Conservation (phyloP, 768 basidiomycete genomes). For the Boletus sp. region DNA sequence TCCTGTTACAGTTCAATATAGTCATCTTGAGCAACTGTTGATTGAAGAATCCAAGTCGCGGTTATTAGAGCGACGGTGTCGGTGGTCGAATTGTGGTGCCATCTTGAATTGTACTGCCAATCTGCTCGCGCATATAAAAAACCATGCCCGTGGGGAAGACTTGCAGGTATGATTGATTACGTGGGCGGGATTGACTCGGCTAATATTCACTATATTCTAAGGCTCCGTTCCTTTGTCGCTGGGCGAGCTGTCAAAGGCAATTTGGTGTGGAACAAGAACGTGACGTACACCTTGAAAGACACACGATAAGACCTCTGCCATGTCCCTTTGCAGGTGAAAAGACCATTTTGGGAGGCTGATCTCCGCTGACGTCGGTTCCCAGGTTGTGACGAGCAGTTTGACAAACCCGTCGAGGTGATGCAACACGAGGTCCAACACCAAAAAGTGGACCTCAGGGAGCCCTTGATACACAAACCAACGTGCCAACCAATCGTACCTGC, state of each 20-base stretch:
- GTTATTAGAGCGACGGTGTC: slow-evolving; percentile 48
- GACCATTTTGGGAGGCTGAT: neutral
- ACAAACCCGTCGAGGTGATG: slow-evolving; percentile 44
- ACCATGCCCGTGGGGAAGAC: slow-evolving; percentile 34
- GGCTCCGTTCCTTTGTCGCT: slow-evolving; percentile 48
- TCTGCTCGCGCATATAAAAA: slow-evolving; percentile 49
- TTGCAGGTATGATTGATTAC: slow-evolving; percentile 25
- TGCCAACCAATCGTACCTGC: slow-evolving; percentile 35
- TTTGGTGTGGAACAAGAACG: slow-evolving; percentile 38
- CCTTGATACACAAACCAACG: slow-evolving; percentile 26
- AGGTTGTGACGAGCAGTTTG: slow-evolving; percentile 57
- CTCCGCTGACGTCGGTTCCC: slow-evolving; percentile 11
- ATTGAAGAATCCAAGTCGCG: slow-evolving; percentile 49
- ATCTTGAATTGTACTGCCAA: slow-evolving; percentile 52
- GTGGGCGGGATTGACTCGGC: neutral
- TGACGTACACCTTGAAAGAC: slow-evolving; percentile 51
- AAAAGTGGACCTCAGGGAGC: slow-evolving; percentile 16
- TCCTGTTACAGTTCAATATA: slow-evolving; percentile 39
- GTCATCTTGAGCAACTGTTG: slow-evolving; percentile 40
- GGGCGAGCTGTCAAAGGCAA: slow-evolving; percentile 54
- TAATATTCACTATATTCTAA: slow-evolving; percentile 17
- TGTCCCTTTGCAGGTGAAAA: slow-evolving; percentile 43
- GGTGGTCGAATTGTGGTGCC: slow-evolving; percentile 58
- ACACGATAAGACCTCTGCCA: slow-evolving; percentile 35
- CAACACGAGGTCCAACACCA: slow-evolving; percentile 48